These are phyloP conservation scores for Verticillium dahliae DNA, from an alignment of 2,329 filamentous ascomycete genomes.

Conservation along the genomic window DNA sequence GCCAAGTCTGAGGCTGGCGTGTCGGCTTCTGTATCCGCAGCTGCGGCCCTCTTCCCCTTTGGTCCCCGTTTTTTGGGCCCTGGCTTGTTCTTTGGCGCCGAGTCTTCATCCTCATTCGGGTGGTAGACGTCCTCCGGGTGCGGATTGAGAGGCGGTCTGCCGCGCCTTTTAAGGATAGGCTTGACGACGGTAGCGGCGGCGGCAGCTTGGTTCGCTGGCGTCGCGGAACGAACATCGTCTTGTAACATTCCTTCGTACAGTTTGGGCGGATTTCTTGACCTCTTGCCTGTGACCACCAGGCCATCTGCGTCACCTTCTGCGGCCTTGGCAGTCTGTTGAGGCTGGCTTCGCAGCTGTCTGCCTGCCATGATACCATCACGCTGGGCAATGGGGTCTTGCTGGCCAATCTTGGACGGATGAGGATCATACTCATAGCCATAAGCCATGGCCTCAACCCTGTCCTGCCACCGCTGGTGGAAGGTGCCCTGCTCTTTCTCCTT, in stretches of 20 bases:
- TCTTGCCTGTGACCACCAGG: conserved; percentile 41
- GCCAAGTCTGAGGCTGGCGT: conserved; percentile 5
- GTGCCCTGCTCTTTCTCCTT: conserved; percentile 34
- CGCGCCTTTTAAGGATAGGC: conserved; percentile 18
- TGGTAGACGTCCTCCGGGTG: background rate
- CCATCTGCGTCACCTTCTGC: conserved; percentile 34
- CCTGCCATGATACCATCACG: conserved; percentile 46
- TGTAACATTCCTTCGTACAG: conserved; percentile 44
- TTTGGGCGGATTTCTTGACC: conserved; percentile 44
- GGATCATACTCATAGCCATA: conserved; percentile 58
- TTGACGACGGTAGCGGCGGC: background rate
- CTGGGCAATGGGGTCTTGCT: conserved; percentile 52
- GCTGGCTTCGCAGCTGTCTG: conserved; percentile 49
- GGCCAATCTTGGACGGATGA: conserved; percentile 49
- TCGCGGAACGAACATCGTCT: conserved; percentile 44
- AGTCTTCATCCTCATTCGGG: background rate
- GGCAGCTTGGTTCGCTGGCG: conserved; percentile 25
- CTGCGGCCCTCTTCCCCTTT: conserved; percentile 4
- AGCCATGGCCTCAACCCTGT: conserved; percentile 50
- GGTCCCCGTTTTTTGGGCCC: conserved; percentile 6
- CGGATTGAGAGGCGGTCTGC: conserved; percentile 12
- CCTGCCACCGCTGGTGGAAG: conserved; percentile 36
- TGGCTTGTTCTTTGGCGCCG: conserved; percentile 1
- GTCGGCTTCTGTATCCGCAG: conserved; percentile 8
- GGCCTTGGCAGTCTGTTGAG: conserved; percentile 52